Evolutionary conservation across 225 moss, liverwort and hornwort species (phyloP), one percentile per base, ranked within the genome.

Genomic region (Sphagnum contortum): DNA sequence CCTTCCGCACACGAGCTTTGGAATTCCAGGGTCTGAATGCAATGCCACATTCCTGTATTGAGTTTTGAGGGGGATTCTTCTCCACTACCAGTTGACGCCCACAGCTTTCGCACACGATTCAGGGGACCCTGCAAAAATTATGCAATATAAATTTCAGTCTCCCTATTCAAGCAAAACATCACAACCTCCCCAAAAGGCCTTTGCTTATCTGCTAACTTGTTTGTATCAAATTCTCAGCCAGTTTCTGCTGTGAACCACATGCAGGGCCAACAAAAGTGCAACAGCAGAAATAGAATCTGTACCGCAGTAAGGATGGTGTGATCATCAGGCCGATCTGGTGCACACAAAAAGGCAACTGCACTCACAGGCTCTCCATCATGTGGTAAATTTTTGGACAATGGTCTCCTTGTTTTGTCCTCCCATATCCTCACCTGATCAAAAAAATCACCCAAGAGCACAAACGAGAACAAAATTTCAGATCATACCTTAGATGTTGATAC

Each of bases 71-170:
- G 29, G 29, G 29, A 29, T 29, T 29, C 29, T 29, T 29, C 29
- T 29, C 29, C 29, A 29, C 29, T 29, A 29, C 29, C 29, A 29
- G 29, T 29, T 29, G 65, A 73, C 50, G 78, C 75, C 91, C 91
- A 95, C 58, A 95, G 49, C 76, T 90, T 95, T 58, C 91, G 70
- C 78, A 91, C 94, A 58, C 88, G 86, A 71, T 95, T 95, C 14
- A 79, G 66, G 49, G 89, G 91, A n/a, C 94, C 94, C 94, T 95
- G 76, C 71, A 1, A 75, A 59, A 29, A 29, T 29, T 29, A 29
- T 29, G 29, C 29, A 1, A 29, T 29, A 29, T 29, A 29, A 29
- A 29, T 29, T 29, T 29, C 29, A 29, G 29, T 29, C 29, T 29
- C 29, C 29, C 29, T 29, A 29, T 29, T 29, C 29, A 29, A 29